phyloP scores from a whole-genome alignment of 129 eudicot species.

The Gnaphalium uliginosum region DNA sequence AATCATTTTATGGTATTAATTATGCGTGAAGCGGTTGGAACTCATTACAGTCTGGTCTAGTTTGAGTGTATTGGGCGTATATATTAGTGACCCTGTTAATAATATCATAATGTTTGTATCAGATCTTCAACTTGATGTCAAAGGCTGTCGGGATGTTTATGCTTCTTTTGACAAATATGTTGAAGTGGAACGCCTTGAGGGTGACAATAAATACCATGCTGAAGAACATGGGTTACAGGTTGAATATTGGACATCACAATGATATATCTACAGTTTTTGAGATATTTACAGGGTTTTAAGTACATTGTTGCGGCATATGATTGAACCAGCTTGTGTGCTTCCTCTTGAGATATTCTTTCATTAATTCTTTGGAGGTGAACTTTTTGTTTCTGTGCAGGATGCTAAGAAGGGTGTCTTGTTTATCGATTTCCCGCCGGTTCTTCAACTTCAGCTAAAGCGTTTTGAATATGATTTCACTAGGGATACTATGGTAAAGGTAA shows the following conservation, averaged over 20 bases:
- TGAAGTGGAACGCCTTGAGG: constrained; percentile 96
- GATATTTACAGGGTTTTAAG: not conserved
- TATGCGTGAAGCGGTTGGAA: constrained; percentile 20
- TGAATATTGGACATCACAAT: constrained; percentile 5
- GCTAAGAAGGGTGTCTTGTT: constrained; percentile 82
- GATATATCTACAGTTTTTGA: not conserved
- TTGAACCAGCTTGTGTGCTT: constrained; percentile 13
- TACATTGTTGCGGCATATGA: not conserved
- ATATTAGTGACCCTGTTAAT: constrained; percentile 1
- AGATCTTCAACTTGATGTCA: constrained; percentile 98
- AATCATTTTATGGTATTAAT: constrained; percentile 82
- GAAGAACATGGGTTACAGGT: constrained; percentile 93
- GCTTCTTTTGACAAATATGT: constrained; percentile 99
- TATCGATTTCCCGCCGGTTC: constrained; percentile 81
- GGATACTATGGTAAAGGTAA: constrained; percentile 83
- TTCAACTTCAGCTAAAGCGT: constrained; percentile 82
- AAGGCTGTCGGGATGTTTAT: constrained; percentile 94
- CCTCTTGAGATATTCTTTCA: not conserved
- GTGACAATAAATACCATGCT: constrained; percentile 95
- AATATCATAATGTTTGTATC: constrained; percentile 31
- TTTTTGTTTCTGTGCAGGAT: constrained; percentile 46
- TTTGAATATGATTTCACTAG: constrained; percentile 85
- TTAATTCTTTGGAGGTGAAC: not conserved
- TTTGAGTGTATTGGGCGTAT: constrained; percentile 2
- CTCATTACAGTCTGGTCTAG: not conserved